These are phyloP conservation scores for Ophiostoma triangulosporum DNA, from an alignment of 2,329 filamentous ascomycete genomes.

Conservation along the genomic window DNA sequence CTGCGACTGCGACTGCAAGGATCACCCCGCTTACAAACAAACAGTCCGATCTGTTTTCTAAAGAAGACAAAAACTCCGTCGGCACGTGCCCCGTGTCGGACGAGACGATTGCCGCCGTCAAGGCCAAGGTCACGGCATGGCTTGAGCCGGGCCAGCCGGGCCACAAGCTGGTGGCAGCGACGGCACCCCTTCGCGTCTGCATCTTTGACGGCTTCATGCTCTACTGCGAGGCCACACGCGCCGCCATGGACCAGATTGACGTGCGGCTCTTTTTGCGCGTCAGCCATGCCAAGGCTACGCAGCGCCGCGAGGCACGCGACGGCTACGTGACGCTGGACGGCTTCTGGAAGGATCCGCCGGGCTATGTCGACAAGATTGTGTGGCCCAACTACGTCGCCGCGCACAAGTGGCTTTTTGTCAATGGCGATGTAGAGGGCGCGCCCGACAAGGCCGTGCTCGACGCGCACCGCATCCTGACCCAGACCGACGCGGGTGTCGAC, in stretches of 20 bases:
- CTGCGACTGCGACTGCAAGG: not conserved
- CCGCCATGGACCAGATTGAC: conserved; percentile 51
- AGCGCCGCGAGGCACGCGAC: conserved; percentile 51
- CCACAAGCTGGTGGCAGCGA: conserved; percentile 16
- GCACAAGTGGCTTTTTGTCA: conserved; percentile 67
- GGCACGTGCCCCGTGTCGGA: conserved; percentile 40
- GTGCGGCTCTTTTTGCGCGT: conserved; percentile 67
- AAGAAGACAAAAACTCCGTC: conserved; percentile 50
- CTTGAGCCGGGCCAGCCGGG: conserved; percentile 31
- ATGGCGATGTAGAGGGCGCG: conserved; percentile 49
- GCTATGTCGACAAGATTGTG: conserved; percentile 86
- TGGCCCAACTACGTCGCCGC: conserved; percentile 87
- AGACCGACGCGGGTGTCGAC: conserved; percentile 32
- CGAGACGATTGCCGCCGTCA: conserved; percentile 31
- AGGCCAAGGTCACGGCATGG: conserved; percentile 33
- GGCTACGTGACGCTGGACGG: conserved; percentile 76
- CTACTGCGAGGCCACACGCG: conserved; percentile 43
- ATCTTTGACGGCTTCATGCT: conserved; percentile 84
- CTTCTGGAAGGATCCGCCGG: conserved; percentile 90
- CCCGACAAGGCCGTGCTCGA: conserved; percentile 30
- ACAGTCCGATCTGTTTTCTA: conserved; percentile 37
- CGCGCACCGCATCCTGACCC: conserved; percentile 33
- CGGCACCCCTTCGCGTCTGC: conserved; percentile 37
- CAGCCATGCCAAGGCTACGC: conserved; percentile 48
- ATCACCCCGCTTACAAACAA: conserved; percentile 7